Evolutionary conservation across 1,139 yeast species (phyloP).

Genomic region (Nadsonia commutata): DNA sequence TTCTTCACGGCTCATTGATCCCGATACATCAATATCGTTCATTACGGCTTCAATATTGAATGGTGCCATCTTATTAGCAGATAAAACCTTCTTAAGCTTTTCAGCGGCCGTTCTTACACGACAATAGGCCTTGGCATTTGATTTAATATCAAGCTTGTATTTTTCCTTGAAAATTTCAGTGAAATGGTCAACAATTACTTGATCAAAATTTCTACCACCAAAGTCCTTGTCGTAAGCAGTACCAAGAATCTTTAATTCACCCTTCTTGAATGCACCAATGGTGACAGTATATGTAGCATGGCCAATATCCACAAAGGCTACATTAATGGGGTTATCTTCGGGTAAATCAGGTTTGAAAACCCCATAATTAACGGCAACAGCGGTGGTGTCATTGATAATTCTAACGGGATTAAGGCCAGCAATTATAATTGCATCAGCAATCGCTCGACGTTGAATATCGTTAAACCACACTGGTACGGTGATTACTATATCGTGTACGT

Average conservation of each 20-base stretch:
- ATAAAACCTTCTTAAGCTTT: constrained; percentile 97
- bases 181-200: constrained; percentile 90
- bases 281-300: constrained; percentile 94
- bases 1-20: constrained; percentile 97
- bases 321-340: constrained; percentile 67
- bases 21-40: constrained; percentile 95
- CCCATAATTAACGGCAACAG: constrained; percentile 97
- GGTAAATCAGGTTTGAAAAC: constrained; percentile 87
- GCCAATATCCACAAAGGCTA: constrained; percentile 87
- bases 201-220: constrained; percentile 99
- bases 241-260: constrained; percentile 98
- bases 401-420: constrained; percentile 90
- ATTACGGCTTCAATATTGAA: constrained; percentile 92
- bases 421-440: constrained; percentile 94
- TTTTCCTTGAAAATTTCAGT: constrained; percentile 92
- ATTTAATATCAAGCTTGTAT: constrained; percentile 84
- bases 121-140: constrained; percentile 91
- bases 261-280: constrained; percentile 90
- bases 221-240: constrained; percentile 99
- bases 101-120: constrained; percentile 98
- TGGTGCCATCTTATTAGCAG: constrained; percentile 92
- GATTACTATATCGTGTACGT: constrained; percentile 87
- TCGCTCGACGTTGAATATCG: constrained; percentile 97
- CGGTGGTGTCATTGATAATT: constrained; percentile 95
- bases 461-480: constrained; percentile 97